phyloP scores from a whole-genome alignment of 1,139 yeast genomes.

The Citeromyces siamensis region DNA sequence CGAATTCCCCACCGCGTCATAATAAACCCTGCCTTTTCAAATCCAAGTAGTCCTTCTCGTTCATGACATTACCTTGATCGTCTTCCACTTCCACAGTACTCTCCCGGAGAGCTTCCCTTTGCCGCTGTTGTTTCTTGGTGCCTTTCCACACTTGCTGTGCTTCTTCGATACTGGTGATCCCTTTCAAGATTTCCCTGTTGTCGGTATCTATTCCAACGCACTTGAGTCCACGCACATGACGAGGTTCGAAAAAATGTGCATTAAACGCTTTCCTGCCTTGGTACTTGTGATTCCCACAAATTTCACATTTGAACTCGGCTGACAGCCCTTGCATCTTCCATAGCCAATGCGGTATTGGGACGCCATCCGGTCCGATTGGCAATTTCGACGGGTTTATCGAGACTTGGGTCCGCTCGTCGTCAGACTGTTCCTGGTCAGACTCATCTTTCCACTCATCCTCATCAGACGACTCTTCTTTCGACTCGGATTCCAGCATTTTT shows the following conservation, averaged over 20 bases:
- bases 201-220: constrained; percentile 55
- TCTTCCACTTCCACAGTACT: constrained; percentile 78
- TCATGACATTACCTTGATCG: constrained; percentile 86
- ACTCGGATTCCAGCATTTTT: constrained; percentile 39
- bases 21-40: constrained; percentile 75
- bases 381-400: constrained; percentile 32
- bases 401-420: constrained; percentile 17
- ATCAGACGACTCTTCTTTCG: constrained; percentile 25
- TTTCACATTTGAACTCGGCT: constrained; percentile 63
- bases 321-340: constrained; percentile 84
- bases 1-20: constrained; percentile 13
- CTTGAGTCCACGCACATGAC: constrained; percentile 64
- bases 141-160: constrained; percentile 47
- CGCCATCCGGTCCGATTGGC: constrained; percentile 83
- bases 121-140: constrained; percentile 26
- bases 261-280: constrained; percentile 65
- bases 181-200: constrained; percentile 36
- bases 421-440: constrained; percentile 13
- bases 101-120: constrained; percentile 31
- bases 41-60: constrained; percentile 69
- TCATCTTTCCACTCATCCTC: constrained; percentile 15
- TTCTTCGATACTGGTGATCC: constrained; percentile 55
- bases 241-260: constrained; percentile 57
- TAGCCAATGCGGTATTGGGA: constrained; percentile 89
- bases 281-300: constrained; percentile 70